Evolutionary conservation across 2,329 filamentous ascomycete genomes (phyloP), one percentile per base, ranked within the genome.

Genomic region (Juglanconis sp.): DNA sequence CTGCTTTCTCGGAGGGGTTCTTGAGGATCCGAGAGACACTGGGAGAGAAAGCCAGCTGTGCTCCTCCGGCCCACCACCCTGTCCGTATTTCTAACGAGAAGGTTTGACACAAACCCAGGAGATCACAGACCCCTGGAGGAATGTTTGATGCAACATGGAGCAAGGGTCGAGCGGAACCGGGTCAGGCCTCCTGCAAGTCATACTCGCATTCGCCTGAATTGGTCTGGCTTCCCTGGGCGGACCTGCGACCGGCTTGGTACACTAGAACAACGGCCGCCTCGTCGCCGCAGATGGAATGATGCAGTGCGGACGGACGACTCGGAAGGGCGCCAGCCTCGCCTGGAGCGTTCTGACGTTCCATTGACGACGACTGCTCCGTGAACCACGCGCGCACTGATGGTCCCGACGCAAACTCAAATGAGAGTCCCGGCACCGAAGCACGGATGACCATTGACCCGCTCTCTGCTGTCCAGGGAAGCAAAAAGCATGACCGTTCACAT

Each of bases 401-500:
- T 24, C 17, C 17, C 17, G 17, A 24, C 17, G 17, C 17, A 24
- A 24, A 24, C 17, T 24, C 17, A 24, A 11, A 4, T 7, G 38
- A 13, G 38, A 42, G 38, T 13, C n/a, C 4, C 38, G 38, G 38
- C 38, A 7, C 4, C 11, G 10, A 42, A 7, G 38, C 38, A 42
- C 10, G 38, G 10, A 42, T 15, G 9, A 42, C 38, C 38, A 42
- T 42, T 13, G 4, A 15, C 9, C 10, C 38, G n/a, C 38, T 10
- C 5, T 9, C 10, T 42, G 42, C n/a, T 46, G 6, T 17, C n/a
- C 42, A 31, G 34, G n/a, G 35, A 17, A n/a, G 31, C 15, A 44
- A 50, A 54, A 55, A 55, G 57, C 52, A 50, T 59, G 44, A 51
- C 52, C 46, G 30, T 49, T 53, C 57, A 59, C 57, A 59, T 59